Conservation (phyloP, 1,284 basidiomycete species). For the Heterobasidion parviporum region DNA sequence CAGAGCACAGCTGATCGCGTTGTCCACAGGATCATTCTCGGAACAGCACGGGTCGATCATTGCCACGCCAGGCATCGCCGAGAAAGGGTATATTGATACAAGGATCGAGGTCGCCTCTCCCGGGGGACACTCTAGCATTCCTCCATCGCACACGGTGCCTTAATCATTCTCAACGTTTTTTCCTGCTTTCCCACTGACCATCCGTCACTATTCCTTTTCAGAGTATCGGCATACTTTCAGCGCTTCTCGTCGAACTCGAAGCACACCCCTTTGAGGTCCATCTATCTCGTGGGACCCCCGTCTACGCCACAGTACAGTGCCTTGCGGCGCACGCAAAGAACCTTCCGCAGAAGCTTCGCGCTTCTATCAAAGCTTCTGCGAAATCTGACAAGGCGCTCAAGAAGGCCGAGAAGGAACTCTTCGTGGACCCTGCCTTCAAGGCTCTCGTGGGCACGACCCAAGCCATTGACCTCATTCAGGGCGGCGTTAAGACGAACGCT, state of each 20-base stretch:
- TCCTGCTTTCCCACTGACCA: neutral
- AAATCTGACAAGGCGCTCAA: conserved; percentile 33
- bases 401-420: conserved; percentile 31
- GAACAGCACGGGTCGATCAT: conserved; percentile 30
- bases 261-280: conserved; percentile 31
- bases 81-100: conserved; percentile 61
- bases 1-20: neutral
- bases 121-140: conserved; percentile 63
- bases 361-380: conserved; percentile 26
- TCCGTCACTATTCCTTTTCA: conserved; percentile 10
- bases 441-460: conserved; percentile 46
- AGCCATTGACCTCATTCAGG: conserved; percentile 49
- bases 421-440: conserved; percentile 20
- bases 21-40: conserved; percentile 23
- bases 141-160: conserved; percentile 46
- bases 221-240: conserved; percentile 50
- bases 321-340: conserved; percentile 36
- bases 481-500: conserved; percentile 57
- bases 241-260: conserved; percentile 44
- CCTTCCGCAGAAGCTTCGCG: conserved; percentile 28
- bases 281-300: conserved; percentile 33
- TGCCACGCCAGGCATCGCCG: conserved; percentile 44
- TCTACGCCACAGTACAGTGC: conserved; percentile 35
- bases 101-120: conserved; percentile 43
- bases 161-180: neutral